Evolutionary conservation across 2,329 filamentous ascomycete species (phyloP).

Genomic region (Aspergillus sergii): DNA sequence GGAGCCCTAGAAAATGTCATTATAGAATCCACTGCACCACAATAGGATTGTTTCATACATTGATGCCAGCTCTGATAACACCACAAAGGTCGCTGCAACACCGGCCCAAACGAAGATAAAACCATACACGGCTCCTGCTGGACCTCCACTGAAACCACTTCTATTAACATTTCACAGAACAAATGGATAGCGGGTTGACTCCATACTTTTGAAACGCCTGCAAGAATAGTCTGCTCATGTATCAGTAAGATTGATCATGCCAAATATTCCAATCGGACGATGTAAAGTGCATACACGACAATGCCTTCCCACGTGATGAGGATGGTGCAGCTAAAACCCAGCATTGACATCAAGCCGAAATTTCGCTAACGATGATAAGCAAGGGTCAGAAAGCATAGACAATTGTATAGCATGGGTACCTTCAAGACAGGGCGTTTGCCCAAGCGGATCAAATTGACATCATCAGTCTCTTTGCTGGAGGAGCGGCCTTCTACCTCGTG

Average conservation of each 20-base stretch:
- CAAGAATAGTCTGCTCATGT: constrained; percentile 17
- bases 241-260: not conserved
- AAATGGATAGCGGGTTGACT: not conserved
- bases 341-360: constrained; percentile 44
- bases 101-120: constrained; percentile 38
- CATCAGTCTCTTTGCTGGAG: constrained; percentile 35
- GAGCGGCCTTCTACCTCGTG: constrained; percentile 17
- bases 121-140: constrained; percentile 35
- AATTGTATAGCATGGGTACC: constrained; percentile 18
- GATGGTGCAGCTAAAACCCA: constrained; percentile 45
- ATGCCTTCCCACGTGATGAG: constrained; percentile 46
- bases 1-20: constrained; percentile 27
- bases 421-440: constrained; percentile 55
- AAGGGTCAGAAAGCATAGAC: not conserved
- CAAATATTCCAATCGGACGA: not conserved
- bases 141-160: constrained; percentile 31
- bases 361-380: constrained; percentile 33
- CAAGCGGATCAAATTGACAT: constrained; percentile 52
- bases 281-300: constrained; percentile 33
- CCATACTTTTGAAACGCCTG: constrained; percentile 26
- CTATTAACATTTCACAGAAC: not conserved
- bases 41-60: constrained; percentile 29
- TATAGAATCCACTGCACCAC: not conserved
- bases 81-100: constrained; percentile 28
- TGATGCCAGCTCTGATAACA: constrained; percentile 36